Evolutionary conservation across 192 early-diverging fungal genomes (phyloP).

Genomic region (Coemansia sp.): DNA sequence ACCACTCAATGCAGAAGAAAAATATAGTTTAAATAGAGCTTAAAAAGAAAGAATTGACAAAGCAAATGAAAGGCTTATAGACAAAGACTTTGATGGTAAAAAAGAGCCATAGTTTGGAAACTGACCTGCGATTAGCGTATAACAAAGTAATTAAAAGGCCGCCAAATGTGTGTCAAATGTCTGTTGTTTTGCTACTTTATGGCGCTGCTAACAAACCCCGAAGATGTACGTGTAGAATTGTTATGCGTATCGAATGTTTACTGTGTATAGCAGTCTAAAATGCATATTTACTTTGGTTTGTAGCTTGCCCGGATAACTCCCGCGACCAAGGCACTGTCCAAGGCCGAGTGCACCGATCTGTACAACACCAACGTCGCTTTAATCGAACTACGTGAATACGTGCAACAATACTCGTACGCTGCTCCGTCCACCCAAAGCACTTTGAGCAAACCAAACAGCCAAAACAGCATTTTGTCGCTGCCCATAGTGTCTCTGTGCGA

Average conservation of each 20-base stretch:
- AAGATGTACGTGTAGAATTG: not conserved
- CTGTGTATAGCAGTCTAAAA: too few species aligned
- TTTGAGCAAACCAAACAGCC: constrained; percentile 7
- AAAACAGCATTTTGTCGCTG: not conserved
- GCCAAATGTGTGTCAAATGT: too few species aligned
- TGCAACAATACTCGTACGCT: constrained; percentile 6
- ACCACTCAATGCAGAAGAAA: not conserved
- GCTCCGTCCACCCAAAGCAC: not conserved
- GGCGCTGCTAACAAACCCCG: not conserved
- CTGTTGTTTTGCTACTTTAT: too few species aligned
- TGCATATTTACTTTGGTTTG: not conserved
- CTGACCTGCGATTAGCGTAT: too few species aligned
- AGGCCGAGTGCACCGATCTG: constrained; percentile 19
- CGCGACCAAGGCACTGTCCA: constrained; percentile 3
- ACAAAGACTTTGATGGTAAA: too few species aligned
- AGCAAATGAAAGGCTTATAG: not conserved
- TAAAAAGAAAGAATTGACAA: not conserved
- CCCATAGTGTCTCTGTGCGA: constrained; percentile 27
- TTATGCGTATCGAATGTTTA: too few species aligned
- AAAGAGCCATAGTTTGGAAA: too few species aligned
- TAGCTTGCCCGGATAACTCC: constrained; percentile 12
- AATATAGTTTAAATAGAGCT: not conserved
- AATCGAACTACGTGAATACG: constrained; percentile 43
- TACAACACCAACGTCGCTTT: constrained; percentile 13
- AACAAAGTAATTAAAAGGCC: too few species aligned